Base-by-base conservation (phyloP, 352 stramenopile species). In the Globisporangium splendens region DNA sequence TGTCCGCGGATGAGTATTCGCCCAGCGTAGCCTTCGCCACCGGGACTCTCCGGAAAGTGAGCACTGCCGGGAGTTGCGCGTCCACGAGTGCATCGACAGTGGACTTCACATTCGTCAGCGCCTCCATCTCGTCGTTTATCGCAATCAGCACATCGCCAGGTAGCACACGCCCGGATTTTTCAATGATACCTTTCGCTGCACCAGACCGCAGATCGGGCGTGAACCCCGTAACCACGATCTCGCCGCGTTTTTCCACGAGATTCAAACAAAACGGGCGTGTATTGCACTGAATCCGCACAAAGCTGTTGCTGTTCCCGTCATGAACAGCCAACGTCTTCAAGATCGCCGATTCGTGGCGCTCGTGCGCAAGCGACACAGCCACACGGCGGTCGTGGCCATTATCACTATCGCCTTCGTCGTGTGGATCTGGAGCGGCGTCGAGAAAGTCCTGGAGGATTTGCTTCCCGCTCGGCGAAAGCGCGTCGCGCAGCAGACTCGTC, bases 91-190 rank as follows among this genome's bases (percentile, higher is more conserved):
- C 62, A 42, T 69, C 48, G 8, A 74, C 62, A 3, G 79, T 72
- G 12, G 66, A 68, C 15, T 85, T 66, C 14, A 87, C 60, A n/a
- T 62, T 88, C n/a, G 46, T 72, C 39, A 78, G 69, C 42, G 48
- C 62, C 28, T 70, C 69, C 53, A 60, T 74, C 15, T 85, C 65
- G 31, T 75, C 69, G 56, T 89, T 85, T 4, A 91, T 75, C 6
- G 64, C 73, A n/a, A 88, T 67, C 10, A 91, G 59, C n/a, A 86
- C 61, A 50, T 91, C 82, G 1, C 79, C 77, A 17, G 66, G 43
- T 2, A 79, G 69, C 12, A 90, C 72, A 2, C 76, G 57, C 0
- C 70, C 68, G 5, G 70, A 73, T 22, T 48, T 59, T 59, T 89
- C 79, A 12, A 87, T 46, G 21, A 66, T 61, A 21, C 74, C 76